Evolutionary conservation across 2,329 filamentous ascomycete species (phyloP), one percentile per base, ranked within the genome.

Genomic region (Paramyrothecium sp.): DNA sequence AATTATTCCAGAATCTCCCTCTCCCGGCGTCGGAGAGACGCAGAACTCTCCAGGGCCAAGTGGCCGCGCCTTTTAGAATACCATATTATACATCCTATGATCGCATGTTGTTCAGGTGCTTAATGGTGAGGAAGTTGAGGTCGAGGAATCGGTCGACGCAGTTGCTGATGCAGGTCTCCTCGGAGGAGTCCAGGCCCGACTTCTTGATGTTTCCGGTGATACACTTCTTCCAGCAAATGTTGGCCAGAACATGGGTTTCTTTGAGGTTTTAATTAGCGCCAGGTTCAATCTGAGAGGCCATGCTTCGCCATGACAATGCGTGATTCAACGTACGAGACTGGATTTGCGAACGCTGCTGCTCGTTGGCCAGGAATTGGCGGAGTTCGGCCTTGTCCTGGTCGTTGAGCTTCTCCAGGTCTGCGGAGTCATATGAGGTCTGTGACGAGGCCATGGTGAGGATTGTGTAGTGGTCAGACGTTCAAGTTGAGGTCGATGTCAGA

Each of bases 191-290:
- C 64, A 99, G 80, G 67, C 86, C 85, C 26, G 86, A 84, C 60
- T 81, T 84, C 65, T 88, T 87, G 72, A 97, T 89, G 57, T 81
- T 82, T 55, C 86, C 81, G 10, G 90, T 89, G 60, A 97, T 81
- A 81, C 95, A 99, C 79, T 97, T 98, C 71, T 88, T 92, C 88
- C 93, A 99, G 84, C 95, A 99, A 59, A 90, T 85, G 67, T 95
- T 89, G 48, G 81, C 85, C 54, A 86, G 68, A 61, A 70, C 74
- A 69, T 85, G 82, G 13, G 82, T 81, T 70, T 80, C 82, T 86
- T 33, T 3, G 26, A 59, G 33, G 48, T 3, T 8, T 10, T 67
- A 56, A 67, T 3, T 8, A 2, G 16, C 26, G 17, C 3, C 47
- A 33, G n/a, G 17, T 46, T 38, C 19, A 23, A 34, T 11, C 34